Evolutionary conservation across 1,139 yeast species (phyloP), one percentile per base, ranked within the genome.

Genomic region (Lodderomyces jiufengensis): DNA sequence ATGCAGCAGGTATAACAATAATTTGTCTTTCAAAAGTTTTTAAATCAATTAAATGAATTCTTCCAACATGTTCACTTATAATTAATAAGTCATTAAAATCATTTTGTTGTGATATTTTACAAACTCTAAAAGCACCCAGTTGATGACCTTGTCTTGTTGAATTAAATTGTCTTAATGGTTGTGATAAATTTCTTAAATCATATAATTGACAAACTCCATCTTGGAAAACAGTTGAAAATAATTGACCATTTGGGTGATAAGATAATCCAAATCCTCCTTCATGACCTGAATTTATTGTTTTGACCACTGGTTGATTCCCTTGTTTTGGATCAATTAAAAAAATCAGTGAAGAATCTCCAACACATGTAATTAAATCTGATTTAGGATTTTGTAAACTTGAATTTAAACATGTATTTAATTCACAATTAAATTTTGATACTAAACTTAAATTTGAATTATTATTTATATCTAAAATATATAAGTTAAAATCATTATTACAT

Each of bases 201-300:
- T 80, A 88, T 14, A 88, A 61, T 43, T 80, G 64, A 44, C 94
- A 82, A 24, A 78, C 64, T 6, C 97, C 97, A 52, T 84, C 88
- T 58, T 88, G 95, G 55, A 86, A 87, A 16, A 90, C 80, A 0
- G 86, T 78, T 2, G 95, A 81, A 57, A 88, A 84, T 47, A 80
- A 70, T 40, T 73, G 50, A 13, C 92, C 95, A 34, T 83, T 78
- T 13, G 82, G 73, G 45, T 83, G 80, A 59, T 80, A 87, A n/a
- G 84, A 76, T 1, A 86, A 77, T 3, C 95, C 87, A 53, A 88
- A 86, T 4, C 96, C 97, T 37, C 83, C 76, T 46, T 84, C 95
- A 38, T 84, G 81, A 9, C 66, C 59, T 0, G 90, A 80, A 31
- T 70, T 67, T 27, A 84, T 50, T 3, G 57, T 51, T 15, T 53